Percentiles rank a stretch among this genome's conserved stretches.
These are phyloP conservation scores for Penicillium egyptiacum DNA, from an alignment of 495 filamentous ascomycete species.

Conservation along the genomic window DNA sequence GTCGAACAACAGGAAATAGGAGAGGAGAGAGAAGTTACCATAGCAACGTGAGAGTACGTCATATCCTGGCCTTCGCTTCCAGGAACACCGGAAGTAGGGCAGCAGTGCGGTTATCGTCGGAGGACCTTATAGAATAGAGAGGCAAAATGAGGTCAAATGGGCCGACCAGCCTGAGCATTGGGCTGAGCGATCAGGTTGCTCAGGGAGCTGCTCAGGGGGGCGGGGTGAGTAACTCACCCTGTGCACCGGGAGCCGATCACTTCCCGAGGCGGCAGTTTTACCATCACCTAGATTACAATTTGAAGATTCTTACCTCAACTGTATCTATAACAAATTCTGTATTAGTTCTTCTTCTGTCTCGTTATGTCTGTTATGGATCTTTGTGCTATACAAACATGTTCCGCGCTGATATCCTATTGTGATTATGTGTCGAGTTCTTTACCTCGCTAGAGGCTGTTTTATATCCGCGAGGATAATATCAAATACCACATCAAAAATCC, in stretches of 20 bases:
- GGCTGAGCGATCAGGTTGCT: conserved; percentile 12
- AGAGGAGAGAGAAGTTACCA: no score
- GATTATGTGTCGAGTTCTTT: conserved; percentile 15
- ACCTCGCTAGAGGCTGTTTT: not conserved
- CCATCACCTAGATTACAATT: no score
- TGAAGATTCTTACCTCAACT: no score
- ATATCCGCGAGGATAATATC: no score
- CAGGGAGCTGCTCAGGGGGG: not conserved
- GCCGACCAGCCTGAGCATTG: conserved; percentile 12
- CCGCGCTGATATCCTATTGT: not conserved
- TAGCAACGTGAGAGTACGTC: conserved; percentile 8
- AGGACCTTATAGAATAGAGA: conserved; percentile 5
- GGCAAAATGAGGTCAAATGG: conserved; percentile 10
- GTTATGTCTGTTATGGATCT: not conserved
- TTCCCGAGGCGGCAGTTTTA: conserved; percentile 1
- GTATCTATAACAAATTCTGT: no score
- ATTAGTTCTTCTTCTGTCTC: no score
- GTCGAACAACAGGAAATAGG: no score
- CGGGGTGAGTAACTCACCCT: conserved; percentile 1
- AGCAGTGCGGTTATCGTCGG: conserved; percentile 12
- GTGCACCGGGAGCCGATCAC: not conserved
- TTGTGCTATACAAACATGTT: not conserved
- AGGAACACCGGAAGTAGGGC: conserved; percentile 12
- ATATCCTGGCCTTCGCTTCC: conserved; percentile 6
- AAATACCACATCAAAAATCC: no score